phyloP scores from a whole-genome alignment of 1,284 basidiomycete species.

The Stygiomarasmius scandens region DNA sequence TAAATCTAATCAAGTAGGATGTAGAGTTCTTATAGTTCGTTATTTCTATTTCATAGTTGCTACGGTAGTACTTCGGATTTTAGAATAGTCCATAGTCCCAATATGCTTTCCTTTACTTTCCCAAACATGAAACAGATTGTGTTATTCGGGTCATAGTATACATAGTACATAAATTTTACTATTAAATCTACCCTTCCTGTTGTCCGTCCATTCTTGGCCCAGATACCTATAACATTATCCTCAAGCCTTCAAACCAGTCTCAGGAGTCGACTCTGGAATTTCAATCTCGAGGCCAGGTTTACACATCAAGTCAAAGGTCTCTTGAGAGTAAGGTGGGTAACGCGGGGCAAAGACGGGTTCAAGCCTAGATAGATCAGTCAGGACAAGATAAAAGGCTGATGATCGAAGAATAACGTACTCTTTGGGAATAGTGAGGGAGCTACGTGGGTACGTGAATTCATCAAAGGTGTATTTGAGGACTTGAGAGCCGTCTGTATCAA shows the following conservation, averaged over 20 bases:
- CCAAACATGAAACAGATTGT: too few relatives aligned
- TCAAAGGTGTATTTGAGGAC: constrained; percentile 49
- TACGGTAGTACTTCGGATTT: too few relatives aligned
- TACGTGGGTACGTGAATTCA: constrained; percentile 47
- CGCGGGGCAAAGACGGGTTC: constrained; percentile 32
- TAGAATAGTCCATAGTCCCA: too few relatives aligned
- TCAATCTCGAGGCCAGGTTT: background rate
- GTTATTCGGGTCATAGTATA: too few relatives aligned
- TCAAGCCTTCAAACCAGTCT: constrained; percentile 2
- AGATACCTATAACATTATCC: too few relatives aligned
- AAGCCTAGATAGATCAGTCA: constrained; percentile 21
- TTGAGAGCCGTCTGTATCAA: constrained; percentile 42
- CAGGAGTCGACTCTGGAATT: constrained; percentile 6
- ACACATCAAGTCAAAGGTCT: constrained; percentile 12
- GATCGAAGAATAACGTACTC: constrained; percentile 25
- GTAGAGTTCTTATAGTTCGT: too few relatives aligned
- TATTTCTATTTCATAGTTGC: too few relatives aligned
- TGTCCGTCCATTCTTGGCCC: too few relatives aligned
- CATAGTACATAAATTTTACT: too few relatives aligned
- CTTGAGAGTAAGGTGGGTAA: constrained; percentile 37
- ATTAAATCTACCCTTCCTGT: too few relatives aligned
- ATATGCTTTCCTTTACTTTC: too few relatives aligned
- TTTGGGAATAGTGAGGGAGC: constrained; percentile 42
- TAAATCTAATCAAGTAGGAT: too few relatives aligned
- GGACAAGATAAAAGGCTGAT: background rate